Evolutionary conservation across 1,139 yeast genomes (phyloP), one percentile per base, ranked within the genome.

Genomic region (Yamadazyma sp.): DNA sequence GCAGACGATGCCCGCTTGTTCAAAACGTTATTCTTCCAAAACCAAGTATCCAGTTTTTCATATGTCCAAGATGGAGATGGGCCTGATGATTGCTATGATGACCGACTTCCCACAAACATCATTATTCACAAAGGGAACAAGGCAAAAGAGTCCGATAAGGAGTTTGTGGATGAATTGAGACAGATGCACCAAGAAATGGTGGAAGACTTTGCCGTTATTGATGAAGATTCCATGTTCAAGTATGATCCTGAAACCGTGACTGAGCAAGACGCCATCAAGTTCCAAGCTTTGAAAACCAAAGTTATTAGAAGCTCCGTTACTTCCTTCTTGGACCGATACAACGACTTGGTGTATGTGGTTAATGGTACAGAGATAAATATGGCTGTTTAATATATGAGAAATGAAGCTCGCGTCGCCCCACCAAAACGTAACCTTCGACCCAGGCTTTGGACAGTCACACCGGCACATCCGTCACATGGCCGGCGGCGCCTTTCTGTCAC

Each of bases 261-360:
- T 9, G 45, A 41, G 23, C 43, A 43, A 12, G 33, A 41, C 7
- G 49, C 49, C 12, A 43, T 45, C 7, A 15, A 20, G 15, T 26
- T 49, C 23, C 43, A 48, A 33, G 32, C 33, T 7, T 41, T 48
- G 25, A 43, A 42, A 17, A 37, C 36, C 24, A 46, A 46, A 18
- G 25, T 41, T 5, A 26, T 46, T 17, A 34, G 18, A 15, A 33
- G 31, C n/a, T 44, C 50, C 5, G 20, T 40, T 6, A 24, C 28
- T 9, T 43, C 45, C 12, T 49, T 43, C 33, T 38, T 49, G 16
- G 51, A 49, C 38, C 23, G 27, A 14, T 28, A 10, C 29, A 46
- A 48, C 29, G 43, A 49, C 33, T 35, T 48, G 34, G 46, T 45
- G 9, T 49, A 48, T 31, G 41, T 48, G 2, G 39, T 49, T 5